Evolutionary conservation across 164 flowering plant species (phyloP), one percentile per base, ranked within the genome.

Genomic region (Piper longum): DNA sequence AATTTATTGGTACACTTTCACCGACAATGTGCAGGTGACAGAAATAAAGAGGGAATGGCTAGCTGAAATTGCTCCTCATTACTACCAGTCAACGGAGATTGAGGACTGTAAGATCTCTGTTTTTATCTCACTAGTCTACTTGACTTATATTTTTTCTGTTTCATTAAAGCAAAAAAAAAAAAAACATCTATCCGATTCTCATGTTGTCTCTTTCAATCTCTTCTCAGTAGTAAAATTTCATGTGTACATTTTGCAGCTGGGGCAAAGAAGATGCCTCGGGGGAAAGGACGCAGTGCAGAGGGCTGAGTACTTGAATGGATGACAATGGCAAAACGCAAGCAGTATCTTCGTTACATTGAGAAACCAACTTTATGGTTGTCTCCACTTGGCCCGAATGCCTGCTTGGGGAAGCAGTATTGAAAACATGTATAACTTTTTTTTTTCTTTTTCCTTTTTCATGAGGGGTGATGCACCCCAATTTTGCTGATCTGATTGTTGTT

Each of bases 41-140:
- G 96, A 90, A 67, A 71, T 93, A 44, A 93, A 90, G 70, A 90
- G 96, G 7, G 91, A 90, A 36, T 93, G 99, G 99, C 65, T 93
- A 79, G 85, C 88, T 43, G 97, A 93, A 60, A 87, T 90, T 59
- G 95, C 96, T n/a, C 96, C 97, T 1, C 97, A 88, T 64, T 93
- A 79, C 65, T 90, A 93, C 73, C 91, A 90, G 71, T 41, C 82
- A 70, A 93, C 90, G 77, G 97, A 93, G 64, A 91, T 90, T 56
- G 95, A 93, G 80, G 99, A 90, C 70, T 3, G 98, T 92, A 85
- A 59, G 80, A 59, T 44, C 68, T 64, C 77, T 79, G 71, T 76
- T 74, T 40, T n/a, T 14, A 4, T 63, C 40, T 43, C 55, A 18
- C 45, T 14, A 16, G n/a, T 17, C 4, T 55, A 4, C 13, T 5